Percentiles rank a stretch among this genome's conserved stretches.
Conservation (phyloP, 345 rosid genomes). For the Fremontodendron californicum region DNA sequence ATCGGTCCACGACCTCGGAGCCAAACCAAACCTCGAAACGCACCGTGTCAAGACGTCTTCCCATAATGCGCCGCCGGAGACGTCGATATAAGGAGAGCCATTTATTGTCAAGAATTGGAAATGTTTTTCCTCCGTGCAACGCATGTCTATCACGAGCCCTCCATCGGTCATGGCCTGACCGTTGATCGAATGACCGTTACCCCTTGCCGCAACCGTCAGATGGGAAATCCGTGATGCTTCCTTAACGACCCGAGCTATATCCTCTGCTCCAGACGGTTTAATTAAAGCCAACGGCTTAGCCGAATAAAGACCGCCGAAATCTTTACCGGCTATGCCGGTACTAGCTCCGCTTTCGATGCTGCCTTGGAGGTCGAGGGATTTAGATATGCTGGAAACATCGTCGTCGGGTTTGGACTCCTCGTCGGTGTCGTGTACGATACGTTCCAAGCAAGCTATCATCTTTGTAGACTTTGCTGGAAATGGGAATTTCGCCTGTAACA, state of each 20-base stretch:
- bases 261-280: conserved; percentile 57
- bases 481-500: background rate
- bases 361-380: conserved; percentile 60
- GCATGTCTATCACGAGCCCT: conserved; percentile 86
- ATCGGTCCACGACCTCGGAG: conserved; percentile 96
- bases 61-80: conserved; percentile 96
- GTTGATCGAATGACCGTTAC: conserved; percentile 95
- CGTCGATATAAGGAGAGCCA: conserved; percentile 42
- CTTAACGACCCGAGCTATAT: conserved; percentile 50
- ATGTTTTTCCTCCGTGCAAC: conserved; percentile 45
- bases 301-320: conserved; percentile 84
- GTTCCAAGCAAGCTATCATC: conserved; percentile 77
- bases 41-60: conserved; percentile 65
- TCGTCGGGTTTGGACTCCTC: conserved; percentile 39
- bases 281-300: conserved; percentile 58
- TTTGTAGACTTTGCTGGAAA: background rate
- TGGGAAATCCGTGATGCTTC: conserved; percentile 43
- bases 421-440: conserved; percentile 65
- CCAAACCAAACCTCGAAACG: conserved; percentile 47
- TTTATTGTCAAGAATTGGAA: conserved; percentile 25
- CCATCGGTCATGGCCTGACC: conserved; percentile 90
- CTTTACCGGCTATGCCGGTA: conserved; percentile 43
- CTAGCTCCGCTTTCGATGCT: conserved; percentile 31
- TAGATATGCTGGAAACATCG: conserved; percentile 34
- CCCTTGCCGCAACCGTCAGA: conserved; percentile 90